phyloP scores from a whole-genome alignment of 371 early-diverging fungal species.

The Fennellomyces sp. region DNA sequence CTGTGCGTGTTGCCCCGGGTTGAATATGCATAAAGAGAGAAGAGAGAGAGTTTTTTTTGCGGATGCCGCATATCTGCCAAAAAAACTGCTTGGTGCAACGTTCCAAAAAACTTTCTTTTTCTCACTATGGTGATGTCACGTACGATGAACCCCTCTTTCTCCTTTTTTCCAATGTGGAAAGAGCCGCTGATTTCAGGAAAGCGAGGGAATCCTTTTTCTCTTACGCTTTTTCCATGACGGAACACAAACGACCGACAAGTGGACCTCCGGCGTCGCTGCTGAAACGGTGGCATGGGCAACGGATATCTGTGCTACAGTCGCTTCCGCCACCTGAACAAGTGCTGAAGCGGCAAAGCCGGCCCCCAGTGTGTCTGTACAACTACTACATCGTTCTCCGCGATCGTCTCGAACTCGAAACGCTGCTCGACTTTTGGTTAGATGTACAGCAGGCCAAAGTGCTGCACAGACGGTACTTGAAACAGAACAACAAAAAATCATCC shows the following conservation, averaged over 20 bases:
- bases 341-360: constrained; percentile 58
- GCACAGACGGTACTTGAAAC: constrained; percentile 50
- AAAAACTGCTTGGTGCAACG: not conserved
- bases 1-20: not conserved
- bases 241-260: not conserved
- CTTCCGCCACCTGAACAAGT: constrained; percentile 64
- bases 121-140: no score
- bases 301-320: not conserved
- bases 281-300: not conserved
- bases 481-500: constrained; percentile 3
- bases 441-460: constrained; percentile 61
- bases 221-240: not conserved
- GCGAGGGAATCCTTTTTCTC: no score
- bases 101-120: not conserved
- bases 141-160: no score
- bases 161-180: no score
- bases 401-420: constrained; percentile 46
- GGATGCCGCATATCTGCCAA: not conserved
- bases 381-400: constrained; percentile 69
- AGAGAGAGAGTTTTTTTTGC: not conserved
- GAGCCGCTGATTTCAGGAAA: no score
- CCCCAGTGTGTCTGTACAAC: constrained; percentile 71
- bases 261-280: constrained; percentile 8
- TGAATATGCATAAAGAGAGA: not conserved
- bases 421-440: constrained; percentile 73